phyloP scores from a whole-genome alignment of 2,329 filamentous ascomycete genomes.

The Corniculantispora saksenae region DNA sequence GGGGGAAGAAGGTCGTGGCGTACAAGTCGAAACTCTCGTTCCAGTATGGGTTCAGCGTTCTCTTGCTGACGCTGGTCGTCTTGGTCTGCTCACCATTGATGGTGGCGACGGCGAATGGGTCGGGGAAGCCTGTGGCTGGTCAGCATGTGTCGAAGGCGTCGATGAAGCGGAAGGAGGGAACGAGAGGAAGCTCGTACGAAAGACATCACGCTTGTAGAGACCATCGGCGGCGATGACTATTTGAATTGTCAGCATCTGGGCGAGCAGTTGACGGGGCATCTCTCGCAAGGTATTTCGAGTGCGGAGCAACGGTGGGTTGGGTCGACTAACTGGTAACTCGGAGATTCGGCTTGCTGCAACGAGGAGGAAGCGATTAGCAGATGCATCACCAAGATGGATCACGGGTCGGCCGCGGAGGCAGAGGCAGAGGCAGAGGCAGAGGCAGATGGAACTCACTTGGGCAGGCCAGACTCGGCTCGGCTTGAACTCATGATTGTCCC shows the following conservation, averaged over 20 bases:
- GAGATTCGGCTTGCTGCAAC: constrained; percentile 74
- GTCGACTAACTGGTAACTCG: constrained; percentile 80
- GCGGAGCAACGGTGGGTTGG: constrained; percentile 4
- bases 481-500: constrained; percentile 27
- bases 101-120: constrained; percentile 96
- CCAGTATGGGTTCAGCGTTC: constrained; percentile 99
- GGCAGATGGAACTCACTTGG: constrained; percentile 32
- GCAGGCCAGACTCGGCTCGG: constrained; percentile 40
- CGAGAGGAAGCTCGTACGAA: constrained; percentile 65
- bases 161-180: constrained; percentile 29
- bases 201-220: constrained; percentile 98
- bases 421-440: not conserved
- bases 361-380: constrained; percentile 32
- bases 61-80: constrained; percentile 96
- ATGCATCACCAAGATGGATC: constrained; percentile 19
- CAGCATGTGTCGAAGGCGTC: constrained; percentile 27
- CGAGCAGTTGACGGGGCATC: constrained; percentile 9
- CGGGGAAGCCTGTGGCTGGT: constrained; percentile 75
- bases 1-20: constrained; percentile 33
- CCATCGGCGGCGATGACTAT: constrained; percentile 98
- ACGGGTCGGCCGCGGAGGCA: constrained; percentile 1
- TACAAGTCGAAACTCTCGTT: constrained; percentile 99
- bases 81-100: constrained; percentile 97
- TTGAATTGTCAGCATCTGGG: constrained; percentile 39
- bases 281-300: constrained; percentile 5